Evolutionary conservation across 352 stramenopile species (phyloP).

Genomic region (Globisporangium radiosum): DNA sequence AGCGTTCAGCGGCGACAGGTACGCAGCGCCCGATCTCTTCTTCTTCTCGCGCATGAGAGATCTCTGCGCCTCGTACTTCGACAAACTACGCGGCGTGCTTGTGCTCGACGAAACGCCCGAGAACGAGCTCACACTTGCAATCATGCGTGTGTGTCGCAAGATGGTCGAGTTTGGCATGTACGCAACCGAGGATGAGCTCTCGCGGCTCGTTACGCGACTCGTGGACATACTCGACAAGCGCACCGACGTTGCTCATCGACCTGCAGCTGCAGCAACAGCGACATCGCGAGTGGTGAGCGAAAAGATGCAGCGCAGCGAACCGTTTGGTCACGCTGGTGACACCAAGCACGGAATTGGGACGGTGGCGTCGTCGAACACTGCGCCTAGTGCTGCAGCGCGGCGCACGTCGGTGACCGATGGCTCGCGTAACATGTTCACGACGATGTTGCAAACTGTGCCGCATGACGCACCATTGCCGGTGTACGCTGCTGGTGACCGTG

Average conservation of each 20-base stretch:
- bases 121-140: conserved; percentile 54
- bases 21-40: conserved; percentile 28
- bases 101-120: conserved; percentile 47
- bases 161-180: conserved; percentile 70
- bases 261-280: background rate
- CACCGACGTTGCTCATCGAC: conserved; percentile 25
- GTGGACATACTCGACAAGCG: conserved; percentile 37
- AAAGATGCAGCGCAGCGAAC: conserved; percentile 3
- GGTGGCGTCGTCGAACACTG: background rate
- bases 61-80: conserved; percentile 40
- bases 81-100: conserved; percentile 31
- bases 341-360: no score
- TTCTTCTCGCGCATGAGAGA: conserved; percentile 51
- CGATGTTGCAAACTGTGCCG: conserved; percentile 15
- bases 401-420: conserved; percentile 18
- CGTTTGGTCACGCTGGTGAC: background rate
- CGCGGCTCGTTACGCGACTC: conserved; percentile 18
- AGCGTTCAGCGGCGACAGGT: conserved; percentile 20
- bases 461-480: conserved; percentile 2
- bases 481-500: background rate
- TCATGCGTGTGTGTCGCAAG: conserved; percentile 46
- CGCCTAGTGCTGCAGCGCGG: background rate
- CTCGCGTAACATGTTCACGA: conserved; percentile 19
- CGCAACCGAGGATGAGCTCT: conserved; percentile 32
- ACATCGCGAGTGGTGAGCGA: background rate